Evolutionary conservation across 441 rosid species (phyloP).

Genomic region (Euphorbia celastroides): DNA sequence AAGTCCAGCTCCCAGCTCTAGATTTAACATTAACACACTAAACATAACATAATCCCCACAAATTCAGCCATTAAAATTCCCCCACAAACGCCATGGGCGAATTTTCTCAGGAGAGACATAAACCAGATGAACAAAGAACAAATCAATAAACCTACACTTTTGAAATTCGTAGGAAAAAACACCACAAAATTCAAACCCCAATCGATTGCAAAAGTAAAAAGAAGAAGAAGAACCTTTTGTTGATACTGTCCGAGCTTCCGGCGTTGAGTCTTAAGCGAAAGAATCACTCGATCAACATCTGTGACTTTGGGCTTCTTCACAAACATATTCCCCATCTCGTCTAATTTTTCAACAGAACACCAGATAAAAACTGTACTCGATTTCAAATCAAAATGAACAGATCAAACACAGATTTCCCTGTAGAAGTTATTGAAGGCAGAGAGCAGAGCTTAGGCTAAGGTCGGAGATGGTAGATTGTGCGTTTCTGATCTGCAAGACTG

Average conservation of each 20-base stretch:
- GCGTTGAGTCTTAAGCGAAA: conserved; percentile 87
- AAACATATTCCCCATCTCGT: conserved; percentile 70
- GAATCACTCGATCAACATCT: conserved; percentile 85
- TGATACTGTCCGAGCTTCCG: conserved; percentile 90
- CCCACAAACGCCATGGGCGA: not conserved
- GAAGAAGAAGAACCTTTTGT: conserved; percentile 45
- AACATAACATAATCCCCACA: not conserved
- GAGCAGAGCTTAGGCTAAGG: not conserved
- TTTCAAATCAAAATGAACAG: not conserved
- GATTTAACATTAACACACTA: not conserved
- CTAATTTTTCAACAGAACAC: not conserved
- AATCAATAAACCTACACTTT: not conserved
- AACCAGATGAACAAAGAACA: not conserved
- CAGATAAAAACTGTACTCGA: not conserved
- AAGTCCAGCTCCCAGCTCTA: not conserved
- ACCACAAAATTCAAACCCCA: not conserved
- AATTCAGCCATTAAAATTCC: not conserved
- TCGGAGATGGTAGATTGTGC: too few relatives aligned
- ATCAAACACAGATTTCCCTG: not conserved
- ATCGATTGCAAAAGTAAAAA: not conserved
- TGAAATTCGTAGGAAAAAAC: not conserved
- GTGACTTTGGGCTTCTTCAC: conserved; percentile 96
- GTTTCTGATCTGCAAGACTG: not conserved
- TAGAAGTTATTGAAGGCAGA: not conserved
- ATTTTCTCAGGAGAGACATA: not conserved